Conservation (phyloP, 2,329 filamentous ascomycete genomes). For the Aspergillus sp. region DNA sequence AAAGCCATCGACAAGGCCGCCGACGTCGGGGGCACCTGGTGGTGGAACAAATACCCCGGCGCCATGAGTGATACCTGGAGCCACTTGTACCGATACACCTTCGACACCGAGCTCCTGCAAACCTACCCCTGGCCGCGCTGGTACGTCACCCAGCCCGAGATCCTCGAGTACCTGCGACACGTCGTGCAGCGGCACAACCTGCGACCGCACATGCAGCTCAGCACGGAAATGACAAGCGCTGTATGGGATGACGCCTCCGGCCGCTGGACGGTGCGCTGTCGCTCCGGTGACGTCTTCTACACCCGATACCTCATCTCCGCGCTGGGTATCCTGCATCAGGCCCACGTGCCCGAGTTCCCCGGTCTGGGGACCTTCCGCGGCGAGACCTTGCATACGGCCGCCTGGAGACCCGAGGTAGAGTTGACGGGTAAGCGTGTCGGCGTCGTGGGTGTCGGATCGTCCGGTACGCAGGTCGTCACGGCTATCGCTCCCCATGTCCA, state of each 20-base stretch:
- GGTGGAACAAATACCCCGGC: conserved; percentile 47
- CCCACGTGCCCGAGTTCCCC: conserved; percentile 53
- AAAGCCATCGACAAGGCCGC: conserved; percentile 41
- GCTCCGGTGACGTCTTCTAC: conserved; percentile 4
- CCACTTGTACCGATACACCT: conserved; percentile 28
- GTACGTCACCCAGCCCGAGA: conserved; percentile 24
- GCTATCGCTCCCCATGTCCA: conserved; percentile 28
- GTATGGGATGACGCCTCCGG: conserved; percentile 10
- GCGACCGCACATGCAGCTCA: conserved; percentile 20
- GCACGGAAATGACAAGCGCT: conserved; percentile 15
- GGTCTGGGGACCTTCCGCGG: conserved; percentile 55
- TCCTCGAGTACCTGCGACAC: conserved; percentile 26
- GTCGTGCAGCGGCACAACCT: conserved; percentile 24
- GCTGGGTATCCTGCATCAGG: conserved; percentile 34
- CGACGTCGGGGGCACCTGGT: conserved; percentile 46
- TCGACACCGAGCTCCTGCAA: conserved; percentile 23
- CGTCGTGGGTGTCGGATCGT: conserved; percentile 41
- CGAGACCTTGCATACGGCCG: conserved; percentile 52
- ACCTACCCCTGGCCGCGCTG: conserved; percentile 4
- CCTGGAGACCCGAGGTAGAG: conserved; percentile 51
- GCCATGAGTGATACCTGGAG: conserved; percentile 40
- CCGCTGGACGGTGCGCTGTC: conserved; percentile 15
- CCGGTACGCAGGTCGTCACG: conserved; percentile 28
- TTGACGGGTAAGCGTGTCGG: conserved; percentile 49
- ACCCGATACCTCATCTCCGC: conserved; percentile 18